These are phyloP conservation scores for Przewalskia tangutica DNA, from an alignment of 257 asterid genomes.

Conservation along the genomic window DNA sequence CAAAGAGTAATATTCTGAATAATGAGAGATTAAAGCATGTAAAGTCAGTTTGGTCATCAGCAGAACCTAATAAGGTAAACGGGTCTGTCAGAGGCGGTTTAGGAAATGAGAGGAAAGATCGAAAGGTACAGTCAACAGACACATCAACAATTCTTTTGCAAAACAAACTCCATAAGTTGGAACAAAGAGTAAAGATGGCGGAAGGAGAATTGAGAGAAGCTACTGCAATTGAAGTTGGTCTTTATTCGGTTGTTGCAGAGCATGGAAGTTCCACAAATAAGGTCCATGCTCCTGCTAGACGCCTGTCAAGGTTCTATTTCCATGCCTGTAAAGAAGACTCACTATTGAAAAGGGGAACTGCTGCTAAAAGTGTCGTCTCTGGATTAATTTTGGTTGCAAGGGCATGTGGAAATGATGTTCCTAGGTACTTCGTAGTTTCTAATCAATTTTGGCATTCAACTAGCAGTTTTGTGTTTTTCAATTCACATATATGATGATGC, in stretches of 20 bases:
- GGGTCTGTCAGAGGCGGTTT: constrained; percentile 26
- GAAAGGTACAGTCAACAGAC: constrained; percentile 30
- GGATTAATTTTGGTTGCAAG: constrained; percentile 66
- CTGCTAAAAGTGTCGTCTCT: constrained; percentile 60
- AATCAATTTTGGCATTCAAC: neutral
- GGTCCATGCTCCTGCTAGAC: constrained; percentile 86
- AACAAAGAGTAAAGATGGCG: constrained; percentile 35
- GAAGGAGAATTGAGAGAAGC: constrained; percentile 77
- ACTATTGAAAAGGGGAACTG: constrained; percentile 36
- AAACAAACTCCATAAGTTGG: constrained; percentile 41
- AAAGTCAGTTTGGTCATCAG: constrained; percentile 52
- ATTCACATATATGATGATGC: neutral
- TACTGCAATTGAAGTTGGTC: constrained; percentile 70
- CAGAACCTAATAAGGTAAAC: constrained; percentile 36
- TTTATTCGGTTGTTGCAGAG: constrained; percentile 71
- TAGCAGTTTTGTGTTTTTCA: neutral
- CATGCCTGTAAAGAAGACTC: constrained; percentile 45
- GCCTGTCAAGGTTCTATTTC: constrained; percentile 68
- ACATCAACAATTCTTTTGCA: constrained; percentile 33
- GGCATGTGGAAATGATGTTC: constrained; percentile 85
- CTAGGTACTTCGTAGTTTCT: constrained; percentile 37
- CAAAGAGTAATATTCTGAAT: constrained; percentile 15
- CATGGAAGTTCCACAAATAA: constrained; percentile 71
- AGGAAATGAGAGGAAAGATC: constrained; percentile 23
- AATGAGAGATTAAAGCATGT: constrained; percentile 34